phyloP scores from a whole-genome alignment of 495 filamentous ascomycete species.

The Podospora conica region DNA sequence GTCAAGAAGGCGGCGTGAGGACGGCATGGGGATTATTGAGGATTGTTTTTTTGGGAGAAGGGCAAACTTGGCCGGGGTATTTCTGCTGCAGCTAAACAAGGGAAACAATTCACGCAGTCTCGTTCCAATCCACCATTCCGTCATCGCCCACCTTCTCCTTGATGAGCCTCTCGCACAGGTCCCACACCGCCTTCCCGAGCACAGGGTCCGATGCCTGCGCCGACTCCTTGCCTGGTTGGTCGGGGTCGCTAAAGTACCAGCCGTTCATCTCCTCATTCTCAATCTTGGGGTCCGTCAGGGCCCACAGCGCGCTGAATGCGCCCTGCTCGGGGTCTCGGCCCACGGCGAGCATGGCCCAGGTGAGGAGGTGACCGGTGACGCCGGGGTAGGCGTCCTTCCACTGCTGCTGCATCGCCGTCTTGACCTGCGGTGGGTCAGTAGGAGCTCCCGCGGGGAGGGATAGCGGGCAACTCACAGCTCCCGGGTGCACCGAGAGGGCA shows the following conservation, averaged over 20 bases:
- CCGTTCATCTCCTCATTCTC: constrained; percentile 39
- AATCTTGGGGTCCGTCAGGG: constrained; percentile 36
- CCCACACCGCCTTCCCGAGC: constrained; percentile 38
- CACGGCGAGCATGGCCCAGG: constrained; percentile 25
- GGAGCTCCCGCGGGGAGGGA: background rate
- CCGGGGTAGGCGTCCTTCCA: constrained; percentile 45
- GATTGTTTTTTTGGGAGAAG: background rate
- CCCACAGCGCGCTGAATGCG: constrained; percentile 39
- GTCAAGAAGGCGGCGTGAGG: background rate
- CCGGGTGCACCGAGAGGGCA: constrained; percentile 39
- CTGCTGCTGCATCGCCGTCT: constrained; percentile 42
- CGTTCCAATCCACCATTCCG: constrained; percentile 33
- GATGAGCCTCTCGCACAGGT: constrained; percentile 36
- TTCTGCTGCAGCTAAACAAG: background rate
- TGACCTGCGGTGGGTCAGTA: constrained; percentile 25
- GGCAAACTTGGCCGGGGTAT: background rate
- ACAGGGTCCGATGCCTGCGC: constrained; percentile 35
- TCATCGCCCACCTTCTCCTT: constrained; percentile 40
- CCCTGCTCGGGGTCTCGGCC: constrained; percentile 39
- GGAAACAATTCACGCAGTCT: background rate
- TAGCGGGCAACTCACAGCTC: constrained; percentile 26
- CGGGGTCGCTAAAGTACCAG: constrained; percentile 36
- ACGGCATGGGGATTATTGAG: background rate
- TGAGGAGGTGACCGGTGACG: constrained; percentile 34
- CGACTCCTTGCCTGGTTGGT: constrained; percentile 28